Conservation (phyloP, 345 rosid species). For the Acer negundo region DNA sequence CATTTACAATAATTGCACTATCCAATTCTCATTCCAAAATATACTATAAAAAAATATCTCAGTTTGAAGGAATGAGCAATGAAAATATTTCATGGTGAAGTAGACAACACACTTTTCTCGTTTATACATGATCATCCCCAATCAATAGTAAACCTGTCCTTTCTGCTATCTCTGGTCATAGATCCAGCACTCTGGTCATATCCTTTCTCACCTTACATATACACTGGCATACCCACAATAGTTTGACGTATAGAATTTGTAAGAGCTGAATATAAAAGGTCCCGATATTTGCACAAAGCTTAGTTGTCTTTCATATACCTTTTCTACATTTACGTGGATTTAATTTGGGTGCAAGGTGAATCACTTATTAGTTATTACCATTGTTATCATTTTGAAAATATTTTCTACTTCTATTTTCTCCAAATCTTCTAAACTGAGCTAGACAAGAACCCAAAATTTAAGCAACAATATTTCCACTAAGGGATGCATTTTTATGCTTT, state of each 20-base stretch:
- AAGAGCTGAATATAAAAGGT: not conserved
- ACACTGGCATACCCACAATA: not conserved
- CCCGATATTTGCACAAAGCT: not conserved
- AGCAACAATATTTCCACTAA: not conserved
- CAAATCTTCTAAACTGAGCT: not conserved
- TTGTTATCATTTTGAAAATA: not conserved
- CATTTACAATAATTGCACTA: not conserved
- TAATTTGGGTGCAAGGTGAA: not conserved
- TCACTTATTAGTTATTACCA: not conserved
- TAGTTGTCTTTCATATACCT: not conserved
- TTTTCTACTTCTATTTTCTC: not conserved
- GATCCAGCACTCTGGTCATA: not conserved
- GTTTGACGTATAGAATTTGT: not conserved
- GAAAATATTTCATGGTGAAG: not conserved
- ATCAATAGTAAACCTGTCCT: not conserved
- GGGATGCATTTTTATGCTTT: not conserved
- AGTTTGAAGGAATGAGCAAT: not conserved
- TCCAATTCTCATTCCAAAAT: not conserved
- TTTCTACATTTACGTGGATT: not conserved
- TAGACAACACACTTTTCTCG: not conserved
- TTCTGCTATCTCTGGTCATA: not conserved
- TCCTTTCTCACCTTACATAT: not conserved
- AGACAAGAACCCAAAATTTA: not conserved
- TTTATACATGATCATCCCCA: not conserved
- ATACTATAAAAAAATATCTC: not conserved